Percentiles rank a stretch among this genome's conserved stretches.
phyloP scores from a whole-genome alignment of 2,329 filamentous ascomycete species.

The Microthyrium microscopicum region DNA sequence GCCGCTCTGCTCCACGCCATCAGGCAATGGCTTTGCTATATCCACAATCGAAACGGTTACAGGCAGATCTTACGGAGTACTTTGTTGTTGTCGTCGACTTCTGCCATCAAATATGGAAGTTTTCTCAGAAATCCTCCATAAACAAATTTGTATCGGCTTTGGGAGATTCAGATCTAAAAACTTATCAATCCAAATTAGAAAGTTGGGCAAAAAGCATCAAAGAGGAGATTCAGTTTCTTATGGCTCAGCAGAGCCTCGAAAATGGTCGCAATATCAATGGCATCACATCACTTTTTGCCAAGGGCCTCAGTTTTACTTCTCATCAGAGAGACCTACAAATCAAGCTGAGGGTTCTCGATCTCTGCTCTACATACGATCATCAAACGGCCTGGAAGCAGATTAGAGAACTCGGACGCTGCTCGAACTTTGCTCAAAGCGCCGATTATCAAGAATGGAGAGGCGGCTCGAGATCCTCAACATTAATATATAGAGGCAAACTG shows the following conservation, averaged over 20 bases:
- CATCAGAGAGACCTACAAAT: conserved; percentile 10
- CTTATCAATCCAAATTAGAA: conserved; percentile 19
- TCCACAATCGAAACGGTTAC: conserved; percentile 21
- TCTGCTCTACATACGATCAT: conserved; percentile 27
- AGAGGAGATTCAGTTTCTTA: conserved; percentile 17
- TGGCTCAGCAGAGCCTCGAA: conserved; percentile 12
- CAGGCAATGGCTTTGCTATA: conserved; percentile 24
- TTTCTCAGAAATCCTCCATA: conserved; percentile 18
- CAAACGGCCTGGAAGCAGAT: conserved; percentile 25
- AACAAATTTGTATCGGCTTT: conserved; percentile 17
- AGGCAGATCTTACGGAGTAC: conserved; percentile 24
- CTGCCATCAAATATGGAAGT: conserved; percentile 21
- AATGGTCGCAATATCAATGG: conserved; percentile 16
- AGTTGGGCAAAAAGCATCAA: conserved; percentile 21
- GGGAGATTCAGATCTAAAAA: conserved; percentile 18
- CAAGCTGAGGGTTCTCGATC: conserved; percentile 19
- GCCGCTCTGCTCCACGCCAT: conserved; percentile 24
- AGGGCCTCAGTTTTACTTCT: conserved; percentile 11
- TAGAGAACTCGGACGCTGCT: conserved; percentile 23
- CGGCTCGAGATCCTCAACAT: conserved; percentile 12
- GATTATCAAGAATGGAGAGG: conserved; percentile 18
- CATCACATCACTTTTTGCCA: conserved; percentile 12
- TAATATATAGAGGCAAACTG: conserved; percentile 24
- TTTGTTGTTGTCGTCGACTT: conserved; percentile 24
- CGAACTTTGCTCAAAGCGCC: conserved; percentile 10